Conservation (phyloP, 2,329 filamentous ascomycete species). For the Paramyrothecium sp. region DNA sequence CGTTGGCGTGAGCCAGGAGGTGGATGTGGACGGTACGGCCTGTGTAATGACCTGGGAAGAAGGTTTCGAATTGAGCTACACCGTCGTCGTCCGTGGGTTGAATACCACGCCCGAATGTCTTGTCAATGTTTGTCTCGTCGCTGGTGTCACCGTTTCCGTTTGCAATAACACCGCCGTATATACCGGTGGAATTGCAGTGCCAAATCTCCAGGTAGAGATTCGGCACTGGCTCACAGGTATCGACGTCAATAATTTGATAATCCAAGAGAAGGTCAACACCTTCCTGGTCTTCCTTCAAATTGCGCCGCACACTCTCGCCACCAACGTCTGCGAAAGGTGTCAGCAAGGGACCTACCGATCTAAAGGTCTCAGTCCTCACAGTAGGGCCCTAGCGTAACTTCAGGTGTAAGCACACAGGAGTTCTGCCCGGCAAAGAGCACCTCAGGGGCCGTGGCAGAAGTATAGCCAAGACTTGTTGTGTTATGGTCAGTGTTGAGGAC, state of each 20-base stretch:
- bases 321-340: slow-evolving; percentile 21
- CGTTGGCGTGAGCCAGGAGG: slow-evolving; percentile 32
- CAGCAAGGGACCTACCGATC: neutral
- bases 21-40: slow-evolving; percentile 41
- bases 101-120: slow-evolving; percentile 37
- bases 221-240: slow-evolving; percentile 37
- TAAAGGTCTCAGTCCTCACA: slow-evolving; percentile 20
- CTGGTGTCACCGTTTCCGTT: slow-evolving; percentile 30
- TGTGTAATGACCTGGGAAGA: slow-evolving; percentile 42
- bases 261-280: slow-evolving; percentile 40
- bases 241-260: slow-evolving; percentile 40
- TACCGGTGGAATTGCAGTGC: slow-evolving; percentile 44
- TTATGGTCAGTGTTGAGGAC: slow-evolving; percentile 29
- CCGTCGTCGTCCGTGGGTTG: slow-evolving; percentile 37
- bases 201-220: slow-evolving; percentile 41
- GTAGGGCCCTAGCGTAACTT: slow-evolving; percentile 49
- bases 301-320: slow-evolving; percentile 33
- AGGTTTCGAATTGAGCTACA: slow-evolving; percentile 37
- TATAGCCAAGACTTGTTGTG: slow-evolving; percentile 31
- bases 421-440: slow-evolving; percentile 36
- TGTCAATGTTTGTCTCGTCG: slow-evolving; percentile 23
- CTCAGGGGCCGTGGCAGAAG: slow-evolving; percentile 23
- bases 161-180: slow-evolving; percentile 39
- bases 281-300: slow-evolving; percentile 37
- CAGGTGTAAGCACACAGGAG: slow-evolving; percentile 47